Evolutionary conservation across 495 filamentous ascomycete species (phyloP), one percentile per base, ranked within the genome.

Genomic region (Hypoxylon perforatum): DNA sequence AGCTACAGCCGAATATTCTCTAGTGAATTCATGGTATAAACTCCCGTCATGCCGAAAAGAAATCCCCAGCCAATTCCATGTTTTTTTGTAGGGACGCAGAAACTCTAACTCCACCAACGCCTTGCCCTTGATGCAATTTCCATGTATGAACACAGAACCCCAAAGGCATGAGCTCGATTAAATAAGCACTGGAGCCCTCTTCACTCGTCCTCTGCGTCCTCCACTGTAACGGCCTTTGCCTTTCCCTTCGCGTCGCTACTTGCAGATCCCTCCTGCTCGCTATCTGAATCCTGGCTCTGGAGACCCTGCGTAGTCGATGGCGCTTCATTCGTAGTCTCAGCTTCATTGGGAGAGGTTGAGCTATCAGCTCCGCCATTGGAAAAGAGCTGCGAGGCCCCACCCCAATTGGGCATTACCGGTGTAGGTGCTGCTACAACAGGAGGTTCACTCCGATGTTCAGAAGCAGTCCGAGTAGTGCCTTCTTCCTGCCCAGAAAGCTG

Each of bases 371-470:
- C 62, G 22, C 59, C 57, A 52, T 62, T 58, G 7, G 71, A 61
- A 28, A 80, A 78, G 0, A 81, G 65, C 56, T 79, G 80, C 4
- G 76, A 61, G 3, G 71, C 49, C 1, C 77, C 73, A 15, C 78
- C 78, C 81, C 81, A 83, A 47, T 76, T 79, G n/a, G 81, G 81
- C 41, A 72, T 57, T 5, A 78, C 65, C 2, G 80, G 77, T 4
- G 71, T 78, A 18, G 80, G 78, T 3, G 76, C 71, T 17, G 76
- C 75, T 14, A 80, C 79, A 18, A 65, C 49, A 0, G 76, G 63
- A 4, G 70, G 46, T 19, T 73, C 70, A 48, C 69, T 53, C 64
- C 47, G 55, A 47, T 12, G 39, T 17, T 59, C 53, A 22, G 67
- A 45, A 41, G 58, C 23, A 35, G 42, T 35, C 17, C 55, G 54